Conservation (phyloP, 1,284 basidiomycete species). For the Tilletia caries region DNA sequence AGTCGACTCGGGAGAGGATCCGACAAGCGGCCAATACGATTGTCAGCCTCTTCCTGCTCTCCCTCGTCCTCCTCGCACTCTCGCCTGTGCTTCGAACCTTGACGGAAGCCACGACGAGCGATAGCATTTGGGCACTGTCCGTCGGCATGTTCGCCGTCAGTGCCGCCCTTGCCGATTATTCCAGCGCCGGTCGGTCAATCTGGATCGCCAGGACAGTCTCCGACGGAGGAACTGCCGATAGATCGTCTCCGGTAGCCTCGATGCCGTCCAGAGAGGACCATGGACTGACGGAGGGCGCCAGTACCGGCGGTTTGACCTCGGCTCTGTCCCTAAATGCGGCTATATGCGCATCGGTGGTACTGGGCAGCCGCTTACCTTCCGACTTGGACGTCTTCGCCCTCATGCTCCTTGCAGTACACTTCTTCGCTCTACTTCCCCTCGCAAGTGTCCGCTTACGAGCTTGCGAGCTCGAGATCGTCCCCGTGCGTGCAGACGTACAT, state of each 20-base stretch:
- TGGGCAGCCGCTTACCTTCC: constrained; percentile 80
- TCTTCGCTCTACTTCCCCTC: constrained; percentile 36
- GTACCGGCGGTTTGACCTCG: constrained; percentile 53
- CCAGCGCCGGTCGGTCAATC: constrained; percentile 1
- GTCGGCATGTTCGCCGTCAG: constrained; percentile 66
- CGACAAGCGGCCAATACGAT: constrained; percentile 11
- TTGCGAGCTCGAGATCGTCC: constrained; percentile 7
- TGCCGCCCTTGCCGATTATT: constrained; percentile 67
- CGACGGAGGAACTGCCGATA: background rate
- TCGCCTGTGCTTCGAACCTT: constrained; percentile 87
- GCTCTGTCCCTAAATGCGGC: constrained; percentile 92
- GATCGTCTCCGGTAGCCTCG: no score
- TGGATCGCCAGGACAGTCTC: background rate
- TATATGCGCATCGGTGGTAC: constrained; percentile 85
- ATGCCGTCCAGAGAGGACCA: constrained; percentile 48
- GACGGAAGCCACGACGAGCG: constrained; percentile 88
- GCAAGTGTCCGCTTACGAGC: constrained; percentile 13
- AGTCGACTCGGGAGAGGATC: constrained; percentile 4
- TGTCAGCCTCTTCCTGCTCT: constrained; percentile 62
- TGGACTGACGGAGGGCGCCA: constrained; percentile 6
- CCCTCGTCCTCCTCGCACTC: constrained; percentile 80
- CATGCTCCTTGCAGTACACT: constrained; percentile 68
- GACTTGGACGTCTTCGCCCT: constrained; percentile 86
- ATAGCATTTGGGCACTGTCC: constrained; percentile 92
- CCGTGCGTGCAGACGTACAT: background rate